A percentile compares a stretch with the other conserved stretches of the same genome.
Conservation (phyloP, 164 flowering plant species). For the Aristolochia californica region DNA sequence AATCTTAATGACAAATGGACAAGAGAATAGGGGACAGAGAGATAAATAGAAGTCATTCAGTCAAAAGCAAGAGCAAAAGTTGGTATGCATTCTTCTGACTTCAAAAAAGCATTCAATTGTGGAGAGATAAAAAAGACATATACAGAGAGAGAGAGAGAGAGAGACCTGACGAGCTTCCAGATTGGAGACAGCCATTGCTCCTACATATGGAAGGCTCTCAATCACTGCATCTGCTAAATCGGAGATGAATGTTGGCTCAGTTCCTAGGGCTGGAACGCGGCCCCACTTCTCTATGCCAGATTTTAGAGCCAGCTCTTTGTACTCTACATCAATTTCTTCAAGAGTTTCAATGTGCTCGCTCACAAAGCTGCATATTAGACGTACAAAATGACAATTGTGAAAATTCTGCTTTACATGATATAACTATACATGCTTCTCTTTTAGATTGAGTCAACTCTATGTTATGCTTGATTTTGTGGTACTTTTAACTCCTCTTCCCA, state of each 20-base stretch:
- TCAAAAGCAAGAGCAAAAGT: too few relatives aligned
- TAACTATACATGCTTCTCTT: too few relatives aligned
- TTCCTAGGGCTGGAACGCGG: constrained; percentile 92
- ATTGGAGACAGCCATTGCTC: constrained; percentile 95
- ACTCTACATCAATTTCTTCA: constrained; percentile 97
- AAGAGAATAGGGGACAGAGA: too few relatives aligned
- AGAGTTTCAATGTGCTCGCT: constrained; percentile 98
- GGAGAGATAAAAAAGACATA: too few relatives aligned
- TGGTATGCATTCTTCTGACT: too few relatives aligned
- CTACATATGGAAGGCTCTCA: constrained; percentile 93
- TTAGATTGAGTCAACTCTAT: too few relatives aligned
- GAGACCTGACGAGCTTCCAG: constrained; percentile 92
- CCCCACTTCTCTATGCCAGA: constrained; percentile 96
- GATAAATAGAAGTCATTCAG: too few relatives aligned
- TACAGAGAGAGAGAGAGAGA: too few relatives aligned
- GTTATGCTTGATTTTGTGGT: too few relatives aligned
- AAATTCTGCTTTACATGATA: too few relatives aligned
- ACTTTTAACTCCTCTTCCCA: too few relatives aligned
- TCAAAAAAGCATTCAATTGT: too few relatives aligned
- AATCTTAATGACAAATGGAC: neutral
- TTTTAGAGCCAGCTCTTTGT: constrained; percentile 83
- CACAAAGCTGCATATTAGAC: constrained; percentile 58
- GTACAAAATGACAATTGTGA: constrained; percentile 1
- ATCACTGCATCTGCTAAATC: constrained; percentile 98
- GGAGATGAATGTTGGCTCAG: constrained; percentile 83